phyloP scores from a whole-genome alignment of 2,329 filamentous ascomycete species.

The Microcyclosporella mali region DNA sequence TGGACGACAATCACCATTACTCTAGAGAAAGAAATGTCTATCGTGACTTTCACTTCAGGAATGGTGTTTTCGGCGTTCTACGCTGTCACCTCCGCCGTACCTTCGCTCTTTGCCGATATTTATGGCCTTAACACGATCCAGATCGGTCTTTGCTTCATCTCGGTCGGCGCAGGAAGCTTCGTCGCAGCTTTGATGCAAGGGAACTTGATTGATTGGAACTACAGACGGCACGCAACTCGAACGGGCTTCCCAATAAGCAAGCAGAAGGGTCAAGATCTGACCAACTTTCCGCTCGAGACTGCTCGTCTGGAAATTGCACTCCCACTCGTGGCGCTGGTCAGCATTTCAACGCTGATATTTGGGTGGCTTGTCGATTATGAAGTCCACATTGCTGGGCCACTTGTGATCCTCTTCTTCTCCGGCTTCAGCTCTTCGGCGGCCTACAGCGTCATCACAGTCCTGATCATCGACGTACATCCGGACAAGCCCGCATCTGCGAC shows the following conservation, averaged over 20 bases:
- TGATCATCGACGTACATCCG: slow-evolving; percentile 38
- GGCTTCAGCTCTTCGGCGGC: slow-evolving; percentile 52
- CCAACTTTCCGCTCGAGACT: slow-evolving; percentile 46
- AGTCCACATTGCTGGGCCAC: slow-evolving; percentile 34
- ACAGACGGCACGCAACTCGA: slow-evolving; percentile 56
- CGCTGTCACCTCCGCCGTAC: slow-evolving; percentile 40
- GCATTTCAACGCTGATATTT: slow-evolving; percentile 31
- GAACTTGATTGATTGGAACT: slow-evolving; percentile 64
- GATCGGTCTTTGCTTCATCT: slow-evolving; percentile 25
- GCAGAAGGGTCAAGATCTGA: slow-evolving; percentile 49
- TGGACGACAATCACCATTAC: slow-evolving; percentile 37
- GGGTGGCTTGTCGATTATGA: slow-evolving; percentile 37
- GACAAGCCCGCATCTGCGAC: slow-evolving; percentile 36
- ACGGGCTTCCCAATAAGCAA: slow-evolving; percentile 56
- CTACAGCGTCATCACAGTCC: slow-evolving; percentile 43
- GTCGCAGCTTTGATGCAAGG: slow-evolving; percentile 38
- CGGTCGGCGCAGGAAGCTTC: slow-evolving; percentile 1
- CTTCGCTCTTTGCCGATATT: slow-evolving; percentile 35
- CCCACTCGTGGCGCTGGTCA: slow-evolving; percentile 30
- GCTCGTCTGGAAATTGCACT: slow-evolving; percentile 36
- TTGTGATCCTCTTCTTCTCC: slow-evolving; percentile 48
- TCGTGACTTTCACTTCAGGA: slow-evolving; percentile 15
- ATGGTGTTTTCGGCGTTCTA: slow-evolving; percentile 42
- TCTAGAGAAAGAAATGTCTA: slow-evolving; percentile 15
- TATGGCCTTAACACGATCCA: slow-evolving; percentile 28